Conservation (phyloP, 176 grass and related monocot genomes). For the Thalia dealbata region DNA sequence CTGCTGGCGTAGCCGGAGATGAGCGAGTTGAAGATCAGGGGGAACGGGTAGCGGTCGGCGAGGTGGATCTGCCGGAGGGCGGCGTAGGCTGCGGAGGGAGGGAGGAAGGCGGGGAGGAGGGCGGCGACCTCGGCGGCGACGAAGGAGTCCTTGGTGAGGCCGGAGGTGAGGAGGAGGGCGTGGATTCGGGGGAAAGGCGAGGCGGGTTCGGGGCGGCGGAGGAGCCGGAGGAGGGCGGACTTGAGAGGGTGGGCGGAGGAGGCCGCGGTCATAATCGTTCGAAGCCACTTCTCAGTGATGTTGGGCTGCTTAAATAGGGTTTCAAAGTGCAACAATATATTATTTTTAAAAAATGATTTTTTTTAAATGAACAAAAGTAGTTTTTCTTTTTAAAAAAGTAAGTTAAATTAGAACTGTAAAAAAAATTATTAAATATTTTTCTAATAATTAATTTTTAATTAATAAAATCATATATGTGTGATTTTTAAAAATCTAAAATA, state of each 20-base stretch:
- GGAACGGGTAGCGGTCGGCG: slow-evolving; percentile 4
- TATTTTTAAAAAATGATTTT: too few relatives aligned
- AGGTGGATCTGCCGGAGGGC: slow-evolving; percentile 17
- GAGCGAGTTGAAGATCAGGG: slow-evolving; percentile 26
- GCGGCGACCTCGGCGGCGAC: slow-evolving; percentile 28
- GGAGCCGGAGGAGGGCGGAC: slow-evolving; percentile 1
- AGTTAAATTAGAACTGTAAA: too few relatives aligned
- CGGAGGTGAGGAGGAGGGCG: slow-evolving; percentile 29
- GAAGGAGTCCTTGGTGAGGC: slow-evolving; percentile 15
- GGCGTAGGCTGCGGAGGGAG: slow-evolving; percentile 14
- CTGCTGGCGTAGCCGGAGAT: slow-evolving; percentile 27
- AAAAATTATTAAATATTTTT: too few relatives aligned
- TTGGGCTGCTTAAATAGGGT: background rate
- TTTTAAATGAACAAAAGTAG: too few relatives aligned
- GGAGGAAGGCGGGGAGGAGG: slow-evolving; percentile 18
- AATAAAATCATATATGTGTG: too few relatives aligned
- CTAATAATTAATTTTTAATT: too few relatives aligned
- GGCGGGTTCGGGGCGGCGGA: background rate
- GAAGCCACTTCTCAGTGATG: background rate
- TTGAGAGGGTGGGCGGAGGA: background rate
- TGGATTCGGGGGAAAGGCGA: slow-evolving; percentile 10
- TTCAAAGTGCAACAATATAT: too few relatives aligned
- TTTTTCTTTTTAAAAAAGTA: too few relatives aligned
- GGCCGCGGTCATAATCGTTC: background rate
- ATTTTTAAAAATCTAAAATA: too few relatives aligned